Evolutionary conservation across 371 early-diverging fungal species (phyloP), one percentile per base, ranked within the genome.

Genomic region (Quaeritorhiza haematococci): DNA sequence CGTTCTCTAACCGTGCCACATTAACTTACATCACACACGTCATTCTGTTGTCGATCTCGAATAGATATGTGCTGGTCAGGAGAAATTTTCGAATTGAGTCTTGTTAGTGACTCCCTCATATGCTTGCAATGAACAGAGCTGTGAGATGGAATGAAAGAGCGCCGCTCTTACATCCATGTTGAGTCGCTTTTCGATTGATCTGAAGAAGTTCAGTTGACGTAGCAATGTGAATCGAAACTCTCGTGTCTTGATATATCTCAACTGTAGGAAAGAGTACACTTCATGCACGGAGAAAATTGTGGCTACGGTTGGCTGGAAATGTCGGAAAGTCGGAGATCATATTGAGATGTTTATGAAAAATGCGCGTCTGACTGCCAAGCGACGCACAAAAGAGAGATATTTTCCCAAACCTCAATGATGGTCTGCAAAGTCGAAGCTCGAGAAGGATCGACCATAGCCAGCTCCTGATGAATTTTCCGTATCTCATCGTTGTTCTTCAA

Each of bases 211-310:
- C 27, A 81, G 56, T 60, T 81, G 79, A 0, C 61, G 50, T 17
- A 68, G 49, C 34, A 81, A 55, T 0, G 50, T 67, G 27, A 53
- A 51, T 19, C 79, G 55, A 27, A 72, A 49, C 19, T 79, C 64
- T 21, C 78, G 53, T 15, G 73, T 58, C 23, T 62, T 53, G 41
- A 73, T 47, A 42, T 63, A 57, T 1, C 79, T 67, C 3, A 81
- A 66, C 48, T 74, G 71, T 17, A 75, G 45, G 42, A 60, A 81
- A 3, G 76, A 55, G 32, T 60, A 53, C 4, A 79, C 58, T 58
- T 81, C 82, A 48, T 81, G 79, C 56, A 73, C 76, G 0, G 78
- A 67, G 58, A 81, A 81, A 21, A 81, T 59, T 0, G 73, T 63
- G 1, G 74, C 49, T 1, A 76, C 34, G 10, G 74, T 67, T 0